Evolutionary conservation across 305 asterid genomes (phyloP).

Genomic region (Fraxinus sp.): DNA sequence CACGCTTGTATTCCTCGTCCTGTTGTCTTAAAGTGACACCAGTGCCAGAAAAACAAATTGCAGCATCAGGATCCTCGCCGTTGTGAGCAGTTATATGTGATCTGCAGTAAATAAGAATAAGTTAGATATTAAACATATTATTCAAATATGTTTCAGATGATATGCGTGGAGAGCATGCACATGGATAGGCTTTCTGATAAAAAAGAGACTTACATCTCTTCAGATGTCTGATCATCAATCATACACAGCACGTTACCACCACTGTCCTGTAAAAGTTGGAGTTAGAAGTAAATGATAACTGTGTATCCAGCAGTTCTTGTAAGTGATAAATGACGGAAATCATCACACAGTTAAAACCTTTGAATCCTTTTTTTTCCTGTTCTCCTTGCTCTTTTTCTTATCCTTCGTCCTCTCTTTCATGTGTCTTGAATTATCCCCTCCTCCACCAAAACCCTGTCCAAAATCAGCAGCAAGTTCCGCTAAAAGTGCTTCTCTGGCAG

Average conservation of each 20-base stretch:
- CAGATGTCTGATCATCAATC: slow-evolving; percentile 43
- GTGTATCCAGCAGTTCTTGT: slow-evolving; percentile 23
- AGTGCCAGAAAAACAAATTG: slow-evolving; percentile 36
- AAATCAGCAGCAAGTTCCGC: slow-evolving; percentile 91
- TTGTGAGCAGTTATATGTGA: slow-evolving; percentile 44
- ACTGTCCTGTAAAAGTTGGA: slow-evolving; percentile 51
- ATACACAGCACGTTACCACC: slow-evolving; percentile 43
- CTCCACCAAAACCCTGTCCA: slow-evolving; percentile 51
- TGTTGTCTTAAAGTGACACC: slow-evolving; percentile 47
- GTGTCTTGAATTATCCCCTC: slow-evolving; percentile 51
- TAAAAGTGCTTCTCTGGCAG: slow-evolving; percentile 88
- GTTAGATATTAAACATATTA: neutral
- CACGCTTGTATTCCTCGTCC: slow-evolving; percentile 67
- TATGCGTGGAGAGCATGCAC: slow-evolving; percentile 16
- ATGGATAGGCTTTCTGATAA: slow-evolving; percentile 11
- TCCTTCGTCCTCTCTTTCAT: slow-evolving; percentile 63
- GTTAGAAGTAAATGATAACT: slow-evolving; percentile 23
- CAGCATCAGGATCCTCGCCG: slow-evolving; percentile 42
- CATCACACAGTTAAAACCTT: slow-evolving; percentile 54
- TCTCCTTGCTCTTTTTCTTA: slow-evolving; percentile 73
- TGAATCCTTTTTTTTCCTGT: slow-evolving; percentile 63
- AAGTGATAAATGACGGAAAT: slow-evolving; percentile 15
- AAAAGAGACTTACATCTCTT: slow-evolving; percentile 54
- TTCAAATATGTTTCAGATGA: slow-evolving; percentile 4
- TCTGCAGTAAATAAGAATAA: slow-evolving; percentile 38